A percentile compares a stretch with the other conserved stretches of the same genome.
Evolutionary conservation across 208 protist genomes (phyloP).

Genomic region (Wallacemonas sp.): DNA sequence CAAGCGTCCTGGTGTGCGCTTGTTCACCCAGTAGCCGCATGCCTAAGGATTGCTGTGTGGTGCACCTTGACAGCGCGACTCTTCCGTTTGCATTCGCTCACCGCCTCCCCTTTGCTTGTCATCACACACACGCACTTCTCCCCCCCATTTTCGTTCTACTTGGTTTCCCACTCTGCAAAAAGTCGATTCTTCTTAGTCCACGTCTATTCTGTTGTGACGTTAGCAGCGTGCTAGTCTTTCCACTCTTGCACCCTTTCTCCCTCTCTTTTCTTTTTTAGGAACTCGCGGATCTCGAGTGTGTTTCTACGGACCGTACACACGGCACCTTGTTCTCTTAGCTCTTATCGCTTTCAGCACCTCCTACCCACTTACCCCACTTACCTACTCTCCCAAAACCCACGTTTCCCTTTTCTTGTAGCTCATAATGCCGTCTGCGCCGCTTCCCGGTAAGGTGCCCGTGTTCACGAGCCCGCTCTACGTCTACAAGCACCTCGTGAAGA

Average conservation of each 20-base stretch:
- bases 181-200: too few species aligned
- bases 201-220: background rate
- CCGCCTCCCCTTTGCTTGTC: too few species aligned
- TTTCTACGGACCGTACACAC: background rate
- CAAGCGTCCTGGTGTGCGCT: too few species aligned
- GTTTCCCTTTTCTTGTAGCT: background rate
- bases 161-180: too few species aligned
- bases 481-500: slow-evolving; percentile 78
- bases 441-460: slow-evolving; percentile 47
- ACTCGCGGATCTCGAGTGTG: background rate
- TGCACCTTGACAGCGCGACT: too few species aligned
- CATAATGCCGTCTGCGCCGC: slow-evolving; percentile 73
- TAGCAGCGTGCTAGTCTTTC: background rate
- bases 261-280: background rate
- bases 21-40: too few species aligned
- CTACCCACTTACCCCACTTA: too few species aligned
- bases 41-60: too few species aligned
- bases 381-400: too few species aligned
- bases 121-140: too few species aligned
- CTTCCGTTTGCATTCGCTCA: too few species aligned
- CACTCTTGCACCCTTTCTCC: background rate
- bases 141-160: too few species aligned
- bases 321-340: background rate
- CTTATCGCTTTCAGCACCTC: background rate
- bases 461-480: slow-evolving; percentile 82